Evolutionary conservation across 2,329 filamentous ascomycete genomes (phyloP), one percentile per base, ranked within the genome.

Genomic region (Stachybotrys chartarum): DNA sequence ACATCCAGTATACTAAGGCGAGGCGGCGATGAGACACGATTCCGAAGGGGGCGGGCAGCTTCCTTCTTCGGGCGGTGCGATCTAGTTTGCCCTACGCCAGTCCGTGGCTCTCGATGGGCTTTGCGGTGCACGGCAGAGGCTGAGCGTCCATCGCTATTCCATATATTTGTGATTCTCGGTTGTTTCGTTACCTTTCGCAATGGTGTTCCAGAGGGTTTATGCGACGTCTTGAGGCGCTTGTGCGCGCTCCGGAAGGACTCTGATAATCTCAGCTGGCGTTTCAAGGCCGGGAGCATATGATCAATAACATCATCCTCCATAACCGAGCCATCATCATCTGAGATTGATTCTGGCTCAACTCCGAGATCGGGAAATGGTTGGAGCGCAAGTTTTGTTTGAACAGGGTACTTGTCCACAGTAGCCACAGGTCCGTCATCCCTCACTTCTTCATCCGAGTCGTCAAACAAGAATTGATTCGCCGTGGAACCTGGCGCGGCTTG

Each of bases 1-100:
- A 84, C 77, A 66, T 87, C 84, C n/a, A 86, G 64, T 55, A 87
- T 85, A 60, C 84, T 79, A 18, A 87, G 72, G 18, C 66, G 68
- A 4, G 81, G 80, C n/a, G 78, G 70, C 1, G 60, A 51, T 42
- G 52, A 17, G 8, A 12, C 32, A 12, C 53, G 32, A 17, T 47
- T 47, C 18, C 4, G 45, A 17, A 6, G 8, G 17, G 10, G 45
- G 10, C 14, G 35, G 14, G 35, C 14, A 42, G 3, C 35, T 10
- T 42, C 3, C 14, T 42, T 42, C 35, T 42, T 42, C 14, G 35
- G 2, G 8, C 14, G 8, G 35, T 42, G 35, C 8, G 35, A 14
- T 10, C 35, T 10, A 5, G 35, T 10, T 10, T 42, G 35, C 35
- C 35, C 35, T 42, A 5, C 14, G 14, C 14, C 35, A 10, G 8